A percentile compares a stretch with the other conserved stretches of the same genome.
Evolutionary conservation across 495 filamentous ascomycete species (phyloP).

Genomic region (Xylaria bambusicola): DNA sequence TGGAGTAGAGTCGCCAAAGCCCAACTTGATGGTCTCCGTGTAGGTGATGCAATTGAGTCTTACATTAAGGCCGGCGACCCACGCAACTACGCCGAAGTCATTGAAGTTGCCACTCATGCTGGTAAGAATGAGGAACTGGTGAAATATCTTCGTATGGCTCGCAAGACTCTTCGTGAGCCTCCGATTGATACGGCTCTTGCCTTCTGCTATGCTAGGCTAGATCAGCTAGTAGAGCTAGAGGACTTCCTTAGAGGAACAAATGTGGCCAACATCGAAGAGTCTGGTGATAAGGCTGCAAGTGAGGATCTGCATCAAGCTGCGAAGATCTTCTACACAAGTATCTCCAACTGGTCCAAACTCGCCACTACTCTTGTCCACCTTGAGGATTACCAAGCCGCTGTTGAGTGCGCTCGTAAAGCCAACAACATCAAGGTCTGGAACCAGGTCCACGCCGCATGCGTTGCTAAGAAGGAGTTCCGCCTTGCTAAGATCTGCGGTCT

Average conservation of each 20-base stretch:
- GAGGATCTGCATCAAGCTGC: conserved; percentile 95
- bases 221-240: conserved; percentile 90
- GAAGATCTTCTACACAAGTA: conserved; percentile 98
- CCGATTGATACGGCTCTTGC: conserved; percentile 91
- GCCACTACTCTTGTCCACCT: conserved; percentile 96
- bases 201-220: conserved; percentile 87
- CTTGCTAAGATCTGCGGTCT: conserved; percentile 99
- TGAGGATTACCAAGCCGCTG: conserved; percentile 95
- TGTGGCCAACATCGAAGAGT: conserved; percentile 91
- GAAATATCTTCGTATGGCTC: conserved; percentile 95
- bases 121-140: conserved; percentile 98
- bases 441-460: conserved; percentile 96
- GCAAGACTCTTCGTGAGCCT: conserved; percentile 93
- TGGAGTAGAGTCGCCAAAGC: conserved; percentile 99
- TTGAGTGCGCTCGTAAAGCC: conserved; percentile 97
- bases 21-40: conserved; percentile 92
- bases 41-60: conserved; percentile 91
- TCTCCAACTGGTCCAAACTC: conserved; percentile 99
- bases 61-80: conserved; percentile 96
- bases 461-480: conserved; percentile 98
- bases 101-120: conserved; percentile 92
- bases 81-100: conserved; percentile 91
- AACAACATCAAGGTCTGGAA: conserved; percentile 99
- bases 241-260: conserved; percentile 95
- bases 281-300: conserved; percentile 95